Conservation (phyloP, 306 rosid genomes). For the Cucurbita pepo region DNA sequence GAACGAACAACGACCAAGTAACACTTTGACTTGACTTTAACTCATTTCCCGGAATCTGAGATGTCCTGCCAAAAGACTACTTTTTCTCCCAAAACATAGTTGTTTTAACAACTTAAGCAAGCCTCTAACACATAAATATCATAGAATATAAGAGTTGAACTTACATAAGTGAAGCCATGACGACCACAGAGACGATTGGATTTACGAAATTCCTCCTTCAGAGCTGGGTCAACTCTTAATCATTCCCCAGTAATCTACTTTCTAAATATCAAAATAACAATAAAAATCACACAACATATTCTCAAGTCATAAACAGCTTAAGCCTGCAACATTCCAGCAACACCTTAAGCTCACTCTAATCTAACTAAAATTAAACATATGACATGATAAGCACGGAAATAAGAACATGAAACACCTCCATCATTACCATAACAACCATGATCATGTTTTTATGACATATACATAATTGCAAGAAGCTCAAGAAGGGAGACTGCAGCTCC, state of each 20-base stretch:
- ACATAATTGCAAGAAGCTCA: slow-evolving; percentile 6
- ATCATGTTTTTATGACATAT: slow-evolving; percentile 11
- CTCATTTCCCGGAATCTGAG: background rate
- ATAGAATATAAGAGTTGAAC: background rate
- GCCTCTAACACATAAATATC: background rate
- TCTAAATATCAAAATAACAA: background rate
- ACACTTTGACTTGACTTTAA: too few relatives aligned
- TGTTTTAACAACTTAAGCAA: background rate
- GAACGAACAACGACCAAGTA: too few relatives aligned
- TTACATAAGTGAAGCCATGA: background rate
- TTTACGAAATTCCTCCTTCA: background rate
- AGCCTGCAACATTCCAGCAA: background rate
- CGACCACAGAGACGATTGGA: background rate
- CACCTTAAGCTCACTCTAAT: background rate
- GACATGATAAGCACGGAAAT: background rate
- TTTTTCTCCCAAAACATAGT: background rate
- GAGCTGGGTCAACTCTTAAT: background rate
- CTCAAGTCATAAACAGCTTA: background rate
- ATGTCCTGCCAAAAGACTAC: background rate
- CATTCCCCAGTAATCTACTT: background rate
- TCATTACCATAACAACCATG: slow-evolving; percentile 4
- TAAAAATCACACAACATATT: background rate
- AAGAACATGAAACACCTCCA: background rate
- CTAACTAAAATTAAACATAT: background rate
- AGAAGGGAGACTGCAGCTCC: background rate